These are phyloP conservation scores for Penicillium rolfsii DNA, from an alignment of 2,329 filamentous ascomycete genomes.

Conservation along the genomic window DNA sequence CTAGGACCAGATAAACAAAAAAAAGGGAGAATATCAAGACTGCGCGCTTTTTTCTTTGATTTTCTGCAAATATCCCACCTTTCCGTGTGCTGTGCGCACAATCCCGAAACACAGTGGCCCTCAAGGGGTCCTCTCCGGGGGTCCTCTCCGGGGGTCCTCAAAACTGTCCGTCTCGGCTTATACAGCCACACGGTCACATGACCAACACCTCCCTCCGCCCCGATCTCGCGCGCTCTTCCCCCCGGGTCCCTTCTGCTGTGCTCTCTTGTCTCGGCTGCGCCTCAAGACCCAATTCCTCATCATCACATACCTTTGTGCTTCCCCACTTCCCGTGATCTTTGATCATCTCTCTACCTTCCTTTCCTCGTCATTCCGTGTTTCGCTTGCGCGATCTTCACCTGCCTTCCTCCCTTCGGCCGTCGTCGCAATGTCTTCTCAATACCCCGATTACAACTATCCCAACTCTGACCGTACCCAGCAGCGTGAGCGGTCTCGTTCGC, in stretches of 20 bases:
- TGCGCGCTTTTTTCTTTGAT: not conserved
- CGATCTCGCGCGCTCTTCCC: constrained; percentile 11
- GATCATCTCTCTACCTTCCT: not conserved
- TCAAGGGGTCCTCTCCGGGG: constrained; percentile 10
- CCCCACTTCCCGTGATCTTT: not conserved
- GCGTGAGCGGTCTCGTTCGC: constrained; percentile 76
- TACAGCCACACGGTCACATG: constrained; percentile 24
- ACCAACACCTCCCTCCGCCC: constrained; percentile 5
- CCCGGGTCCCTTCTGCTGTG: not conserved
- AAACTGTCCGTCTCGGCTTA: not conserved
- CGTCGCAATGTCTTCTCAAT: constrained; percentile 30
- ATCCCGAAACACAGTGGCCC: not conserved
- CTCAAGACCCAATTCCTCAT: not conserved
- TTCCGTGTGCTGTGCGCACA: constrained; percentile 3
- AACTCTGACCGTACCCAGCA: constrained; percentile 51
- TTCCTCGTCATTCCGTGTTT: not conserved
- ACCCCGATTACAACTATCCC: constrained; percentile 18
- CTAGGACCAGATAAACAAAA: not conserved
- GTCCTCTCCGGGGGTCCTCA: constrained; percentile 30
- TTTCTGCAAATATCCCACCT: not conserved
- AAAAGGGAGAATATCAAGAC: not conserved
- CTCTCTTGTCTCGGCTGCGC: constrained; percentile 8
- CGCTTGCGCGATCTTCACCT: constrained; percentile 2
- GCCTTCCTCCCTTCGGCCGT: constrained; percentile 7
- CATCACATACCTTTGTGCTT: constrained; percentile 1